These are phyloP conservation scores for Phyllosticta citribraziliensis DNA, from an alignment of 2,329 filamentous ascomycete species.

Conservation along the genomic window DNA sequence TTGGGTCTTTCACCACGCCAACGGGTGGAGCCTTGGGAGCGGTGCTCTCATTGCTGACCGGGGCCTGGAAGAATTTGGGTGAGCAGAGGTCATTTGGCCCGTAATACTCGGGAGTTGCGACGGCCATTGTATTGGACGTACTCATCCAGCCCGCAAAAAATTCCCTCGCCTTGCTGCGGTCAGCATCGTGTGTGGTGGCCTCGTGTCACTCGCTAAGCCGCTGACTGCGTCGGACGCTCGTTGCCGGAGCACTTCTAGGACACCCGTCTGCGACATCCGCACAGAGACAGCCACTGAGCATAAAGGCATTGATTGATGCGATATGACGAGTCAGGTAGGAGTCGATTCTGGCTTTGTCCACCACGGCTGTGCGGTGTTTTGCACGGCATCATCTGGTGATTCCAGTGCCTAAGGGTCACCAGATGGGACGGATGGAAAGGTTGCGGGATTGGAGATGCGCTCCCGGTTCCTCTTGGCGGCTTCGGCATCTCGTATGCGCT, in stretches of 20 bases:
- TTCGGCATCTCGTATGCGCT: slow-evolving; percentile 69
- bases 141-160: neutral
- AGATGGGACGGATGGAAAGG: slow-evolving; percentile 79
- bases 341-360: neutral
- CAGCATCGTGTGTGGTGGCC: slow-evolving; percentile 3
- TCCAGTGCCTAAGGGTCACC: slow-evolving; percentile 27
- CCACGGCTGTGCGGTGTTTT: neutral
- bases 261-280: slow-evolving; percentile 1
- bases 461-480: slow-evolving; percentile 73
- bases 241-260: slow-evolving; percentile 3
- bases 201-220: slow-evolving; percentile 11
- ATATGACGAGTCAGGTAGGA: neutral
- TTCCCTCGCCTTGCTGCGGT: slow-evolving; percentile 6
- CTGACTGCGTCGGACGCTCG: slow-evolving; percentile 11
- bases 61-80: neutral
- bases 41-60: neutral
- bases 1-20: neutral
- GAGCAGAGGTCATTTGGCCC: neutral
- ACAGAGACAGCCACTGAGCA: neutral
- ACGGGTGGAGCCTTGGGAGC: neutral
- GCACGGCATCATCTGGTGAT: neutral
- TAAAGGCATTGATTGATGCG: neutral
- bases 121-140: neutral
- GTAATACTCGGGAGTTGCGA: neutral
- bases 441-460: slow-evolving; percentile 63